Conservation (phyloP, 2,329 filamentous ascomycete species). For the Colletotrichum costaricense region DNA sequence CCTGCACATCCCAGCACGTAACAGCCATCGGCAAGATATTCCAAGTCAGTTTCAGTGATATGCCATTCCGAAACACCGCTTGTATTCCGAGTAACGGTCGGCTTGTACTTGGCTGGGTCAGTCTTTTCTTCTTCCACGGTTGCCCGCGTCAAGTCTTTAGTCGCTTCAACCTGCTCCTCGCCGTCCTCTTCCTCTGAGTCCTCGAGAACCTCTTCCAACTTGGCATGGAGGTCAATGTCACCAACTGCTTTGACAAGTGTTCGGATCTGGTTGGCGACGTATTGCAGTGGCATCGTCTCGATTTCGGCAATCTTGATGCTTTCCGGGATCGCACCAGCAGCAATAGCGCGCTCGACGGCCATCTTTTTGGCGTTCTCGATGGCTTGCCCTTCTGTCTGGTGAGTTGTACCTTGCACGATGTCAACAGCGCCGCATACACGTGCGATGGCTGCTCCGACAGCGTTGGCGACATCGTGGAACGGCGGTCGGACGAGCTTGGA, state of each 20-base stretch:
- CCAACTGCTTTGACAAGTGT: constrained; percentile 51
- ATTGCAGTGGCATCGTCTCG: constrained; percentile 51
- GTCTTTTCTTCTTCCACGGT: constrained; percentile 59
- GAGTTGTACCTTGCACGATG: constrained; percentile 35
- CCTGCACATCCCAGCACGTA: constrained; percentile 60
- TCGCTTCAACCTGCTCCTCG: constrained; percentile 51
- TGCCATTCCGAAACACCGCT: constrained; percentile 50
- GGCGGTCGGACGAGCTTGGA: constrained; percentile 66
- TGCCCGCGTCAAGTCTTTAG: constrained; percentile 47
- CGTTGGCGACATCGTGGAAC: constrained; percentile 71
- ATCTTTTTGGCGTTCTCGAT: constrained; percentile 38
- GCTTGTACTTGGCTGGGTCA: constrained; percentile 35
- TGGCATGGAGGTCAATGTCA: constrained; percentile 54
- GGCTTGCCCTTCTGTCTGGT: constrained; percentile 38
- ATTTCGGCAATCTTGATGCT: constrained; percentile 53
- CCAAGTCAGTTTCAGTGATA: constrained; percentile 56
- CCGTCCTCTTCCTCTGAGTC: constrained; percentile 58
- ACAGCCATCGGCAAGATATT: constrained; percentile 57
- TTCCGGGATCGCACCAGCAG: constrained; percentile 38
- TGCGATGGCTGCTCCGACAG: constrained; percentile 72
- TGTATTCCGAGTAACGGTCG: not conserved
- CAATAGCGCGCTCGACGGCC: constrained; percentile 36
- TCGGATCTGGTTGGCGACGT: constrained; percentile 47
- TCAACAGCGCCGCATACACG: constrained; percentile 67
- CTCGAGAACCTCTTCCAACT: constrained; percentile 40